Base-by-base conservation (phyloP, 106 monocot species). In the Agapanthus africanus region DNA sequence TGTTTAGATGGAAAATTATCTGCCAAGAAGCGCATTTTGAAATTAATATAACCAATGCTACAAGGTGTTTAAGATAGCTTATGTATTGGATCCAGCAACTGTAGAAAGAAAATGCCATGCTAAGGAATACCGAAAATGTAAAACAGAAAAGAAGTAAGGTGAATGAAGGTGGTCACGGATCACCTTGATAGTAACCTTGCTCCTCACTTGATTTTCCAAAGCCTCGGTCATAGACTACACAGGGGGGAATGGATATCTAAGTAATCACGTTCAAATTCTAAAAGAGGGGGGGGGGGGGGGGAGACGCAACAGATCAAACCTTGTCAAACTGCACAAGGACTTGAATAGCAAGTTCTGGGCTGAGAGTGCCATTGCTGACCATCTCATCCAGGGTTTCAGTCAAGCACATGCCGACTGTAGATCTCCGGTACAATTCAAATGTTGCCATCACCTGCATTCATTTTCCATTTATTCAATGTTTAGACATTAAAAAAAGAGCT, bases 111-210 rank as follows among this genome's bases (percentile, higher is more conserved):
- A n/a, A n/a, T n/a, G n/a, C n/a, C n/a, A n/a, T n/a, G n/a, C n/a
- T n/a, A n/a, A n/a, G n/a, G n/a, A n/a, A n/a, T n/a, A n/a, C n/a
- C n/a, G n/a, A n/a, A n/a, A n/a, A n/a, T n/a, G n/a, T n/a, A n/a
- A n/a, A n/a, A n/a, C n/a, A n/a, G n/a, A n/a, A n/a, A n/a, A n/a
- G n/a, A n/a, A n/a, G n/a, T n/a, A n/a, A n/a, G n/a, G n/a, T n/a
- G n/a, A n/a, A n/a, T n/a, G n/a, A n/a, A n/a, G n/a, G n/a, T n/a
- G n/a, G n/a, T n/a, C n/a, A n/a, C n/a, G 34, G 4, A 14, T 61
- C 81, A 94, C 94, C 90, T 94, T 94, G 63, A 94, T 74, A 27
- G 83, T 52, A 71, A 94, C 87, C 85, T 94, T 94, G 82, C 90
- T 94, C 81, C 90, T 94, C 57, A 94, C 90, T 80, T 94, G 87